These are phyloP conservation scores for Nakataea oryzae DNA, from an alignment of 2,329 filamentous ascomycete genomes.

Conservation along the genomic window DNA sequence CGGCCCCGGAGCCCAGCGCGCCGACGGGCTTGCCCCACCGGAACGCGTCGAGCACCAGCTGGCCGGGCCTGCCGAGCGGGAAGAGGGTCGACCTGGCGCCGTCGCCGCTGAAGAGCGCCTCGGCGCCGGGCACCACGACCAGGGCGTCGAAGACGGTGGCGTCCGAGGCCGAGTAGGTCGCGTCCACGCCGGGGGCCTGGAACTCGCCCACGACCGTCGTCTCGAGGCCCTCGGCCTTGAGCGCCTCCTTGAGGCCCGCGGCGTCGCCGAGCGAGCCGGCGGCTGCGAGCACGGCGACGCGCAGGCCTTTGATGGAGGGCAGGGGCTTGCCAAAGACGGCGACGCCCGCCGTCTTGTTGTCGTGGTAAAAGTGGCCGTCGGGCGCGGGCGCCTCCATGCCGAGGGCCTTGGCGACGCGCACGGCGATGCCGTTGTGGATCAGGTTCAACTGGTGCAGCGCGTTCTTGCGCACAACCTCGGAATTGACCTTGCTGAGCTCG, in stretches of 20 bases:
- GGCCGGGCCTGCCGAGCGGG: constrained; percentile 50
- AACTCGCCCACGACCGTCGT: constrained; percentile 51
- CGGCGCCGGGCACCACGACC: constrained; percentile 45
- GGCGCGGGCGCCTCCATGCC: constrained; percentile 46
- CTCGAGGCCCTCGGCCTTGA: constrained; percentile 40
- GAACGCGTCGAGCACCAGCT: constrained; percentile 54
- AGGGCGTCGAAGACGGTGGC: constrained; percentile 53
- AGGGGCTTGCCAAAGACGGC: constrained; percentile 49
- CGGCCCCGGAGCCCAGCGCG: constrained; percentile 35
- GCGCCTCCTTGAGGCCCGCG: constrained; percentile 32
- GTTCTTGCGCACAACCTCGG: constrained; percentile 48
- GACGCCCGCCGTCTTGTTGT: constrained; percentile 53
- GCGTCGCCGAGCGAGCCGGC: constrained; percentile 38
- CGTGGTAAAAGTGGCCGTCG: constrained; percentile 56
- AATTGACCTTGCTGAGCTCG: constrained; percentile 52
- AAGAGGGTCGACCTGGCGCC: constrained; percentile 41
- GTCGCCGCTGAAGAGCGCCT: constrained; percentile 35
- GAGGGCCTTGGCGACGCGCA: constrained; percentile 52
- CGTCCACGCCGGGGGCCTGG: constrained; percentile 41
- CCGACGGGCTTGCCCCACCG: constrained; percentile 62
- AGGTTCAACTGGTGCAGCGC: constrained; percentile 59
- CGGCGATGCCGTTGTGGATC: constrained; percentile 56
- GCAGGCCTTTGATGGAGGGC: constrained; percentile 49
- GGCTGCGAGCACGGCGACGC: constrained; percentile 50
- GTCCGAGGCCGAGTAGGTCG: constrained; percentile 56